Conservation (phyloP, 2,329 filamentous ascomycete species). For the Fusarium sp. region DNA sequence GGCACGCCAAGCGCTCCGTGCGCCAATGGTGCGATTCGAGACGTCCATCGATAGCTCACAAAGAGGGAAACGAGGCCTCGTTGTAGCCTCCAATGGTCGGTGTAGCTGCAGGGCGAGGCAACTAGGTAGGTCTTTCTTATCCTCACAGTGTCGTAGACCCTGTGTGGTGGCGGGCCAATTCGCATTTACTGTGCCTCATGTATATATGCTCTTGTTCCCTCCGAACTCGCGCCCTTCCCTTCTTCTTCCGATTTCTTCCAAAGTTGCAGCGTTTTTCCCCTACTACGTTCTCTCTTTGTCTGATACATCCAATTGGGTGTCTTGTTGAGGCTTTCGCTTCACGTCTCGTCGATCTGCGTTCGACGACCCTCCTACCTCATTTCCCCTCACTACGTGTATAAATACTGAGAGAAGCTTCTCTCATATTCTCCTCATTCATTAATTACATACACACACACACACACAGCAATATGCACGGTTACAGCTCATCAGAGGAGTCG, state of each 20-base stretch:
- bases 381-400: neutral
- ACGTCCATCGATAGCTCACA: conserved; percentile 27
- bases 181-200: conserved; percentile 3
- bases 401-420: neutral
- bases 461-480: conserved; percentile 58
- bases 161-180: conserved; percentile 25
- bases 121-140: conserved; percentile 7
- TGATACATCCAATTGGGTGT: neutral
- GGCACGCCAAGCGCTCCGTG: conserved; percentile 35
- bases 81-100: conserved; percentile 27
- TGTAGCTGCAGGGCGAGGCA: conserved; percentile 21
- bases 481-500: conserved; percentile 67
- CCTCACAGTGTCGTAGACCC: conserved; percentile 15
- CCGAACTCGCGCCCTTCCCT: conserved; percentile 17
- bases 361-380: neutral
- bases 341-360: neutral
- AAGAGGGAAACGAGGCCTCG: conserved; percentile 23
- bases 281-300: neutral
- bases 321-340: neutral
- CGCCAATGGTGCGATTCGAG: conserved; percentile 34
- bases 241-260: neutral
- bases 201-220: conserved; percentile 37
- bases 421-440: neutral
- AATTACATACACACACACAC: neutral
- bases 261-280: conserved; percentile 17